Percentiles rank a stretch among this genome's conserved stretches.
phyloP scores from a whole-genome alignment of 805 yeast species.

The Kuraishia hungarica region DNA sequence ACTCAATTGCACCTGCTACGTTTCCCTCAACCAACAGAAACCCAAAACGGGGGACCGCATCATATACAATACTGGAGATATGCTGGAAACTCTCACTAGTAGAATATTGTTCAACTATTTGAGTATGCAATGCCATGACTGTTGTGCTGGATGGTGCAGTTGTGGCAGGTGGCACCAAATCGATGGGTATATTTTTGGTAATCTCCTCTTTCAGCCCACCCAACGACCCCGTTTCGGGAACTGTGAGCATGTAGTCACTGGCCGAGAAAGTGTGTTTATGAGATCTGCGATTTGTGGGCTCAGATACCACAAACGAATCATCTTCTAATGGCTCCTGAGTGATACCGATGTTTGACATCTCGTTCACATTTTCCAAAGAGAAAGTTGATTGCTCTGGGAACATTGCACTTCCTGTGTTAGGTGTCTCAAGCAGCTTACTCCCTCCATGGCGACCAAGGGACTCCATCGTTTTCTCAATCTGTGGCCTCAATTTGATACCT shows the following conservation, averaged over 20 bases:
- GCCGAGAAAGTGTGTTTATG: not conserved
- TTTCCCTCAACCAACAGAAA: not conserved
- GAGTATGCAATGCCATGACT: not conserved
- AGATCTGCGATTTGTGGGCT: not conserved
- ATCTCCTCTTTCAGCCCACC: not conserved
- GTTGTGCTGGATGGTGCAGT: not conserved
- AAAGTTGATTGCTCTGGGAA: not conserved
- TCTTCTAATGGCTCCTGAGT: slow-evolving; percentile 1
- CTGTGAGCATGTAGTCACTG: not conserved
- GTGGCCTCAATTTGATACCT: slow-evolving; percentile 37
- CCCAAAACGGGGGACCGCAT: not conserved
- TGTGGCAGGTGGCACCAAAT: not conserved
- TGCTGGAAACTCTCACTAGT: not conserved
- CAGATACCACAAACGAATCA: not conserved
- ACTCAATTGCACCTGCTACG: not conserved
- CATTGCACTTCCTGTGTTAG: slow-evolving; percentile 1
- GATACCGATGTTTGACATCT: not conserved
- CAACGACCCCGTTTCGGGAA: not conserved
- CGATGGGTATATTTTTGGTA: not conserved
- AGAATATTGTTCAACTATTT: not conserved
- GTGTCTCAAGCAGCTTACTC: not conserved
- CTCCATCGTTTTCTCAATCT: slow-evolving; percentile 2
- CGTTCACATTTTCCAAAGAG: not conserved
- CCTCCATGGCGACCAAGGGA: not conserved
- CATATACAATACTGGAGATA: not conserved